phyloP scores from a whole-genome alignment of 2,329 filamentous ascomycete species.

The Pleoardoris graminearum region DNA sequence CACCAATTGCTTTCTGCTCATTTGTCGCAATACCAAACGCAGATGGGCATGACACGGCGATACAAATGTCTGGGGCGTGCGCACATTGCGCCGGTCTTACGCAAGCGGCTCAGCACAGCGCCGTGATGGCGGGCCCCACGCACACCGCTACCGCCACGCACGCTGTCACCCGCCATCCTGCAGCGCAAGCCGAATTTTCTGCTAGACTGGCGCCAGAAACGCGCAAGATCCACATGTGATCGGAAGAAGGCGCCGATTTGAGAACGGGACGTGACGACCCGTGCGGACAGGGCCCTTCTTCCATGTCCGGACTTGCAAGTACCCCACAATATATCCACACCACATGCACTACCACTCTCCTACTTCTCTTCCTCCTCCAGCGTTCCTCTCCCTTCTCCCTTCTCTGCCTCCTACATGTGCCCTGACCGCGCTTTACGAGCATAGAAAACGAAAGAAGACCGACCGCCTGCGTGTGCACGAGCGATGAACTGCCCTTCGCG shows the following conservation, averaged over 20 bases:
- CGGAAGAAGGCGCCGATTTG: neutral
- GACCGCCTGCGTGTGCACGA: too few species aligned
- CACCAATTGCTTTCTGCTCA: neutral
- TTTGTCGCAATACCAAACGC: neutral
- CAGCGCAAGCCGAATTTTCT: too few species aligned
- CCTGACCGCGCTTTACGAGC: neutral
- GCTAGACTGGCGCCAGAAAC: neutral
- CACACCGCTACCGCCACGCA: neutral
- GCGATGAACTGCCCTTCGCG: constrained; percentile 72
- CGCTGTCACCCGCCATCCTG: too few species aligned
- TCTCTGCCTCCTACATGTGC: neutral
- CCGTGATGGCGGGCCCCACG: neutral
- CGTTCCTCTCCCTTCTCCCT: neutral
- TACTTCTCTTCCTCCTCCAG: neutral
- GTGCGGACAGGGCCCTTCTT: too few species aligned
- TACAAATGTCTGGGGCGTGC: neutral
- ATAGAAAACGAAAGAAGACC: too few species aligned
- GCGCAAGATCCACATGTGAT: too few species aligned
- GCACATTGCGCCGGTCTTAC: neutral
- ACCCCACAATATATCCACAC: neutral
- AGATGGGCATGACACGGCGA: too few species aligned
- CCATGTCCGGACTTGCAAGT: neutral
- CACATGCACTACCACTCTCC: neutral
- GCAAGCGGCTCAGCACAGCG: constrained; percentile 1
- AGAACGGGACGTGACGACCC: too few species aligned